Base-by-base conservation (phyloP, 148 eudicot genomes). In the Heliosperma pusillum region DNA sequence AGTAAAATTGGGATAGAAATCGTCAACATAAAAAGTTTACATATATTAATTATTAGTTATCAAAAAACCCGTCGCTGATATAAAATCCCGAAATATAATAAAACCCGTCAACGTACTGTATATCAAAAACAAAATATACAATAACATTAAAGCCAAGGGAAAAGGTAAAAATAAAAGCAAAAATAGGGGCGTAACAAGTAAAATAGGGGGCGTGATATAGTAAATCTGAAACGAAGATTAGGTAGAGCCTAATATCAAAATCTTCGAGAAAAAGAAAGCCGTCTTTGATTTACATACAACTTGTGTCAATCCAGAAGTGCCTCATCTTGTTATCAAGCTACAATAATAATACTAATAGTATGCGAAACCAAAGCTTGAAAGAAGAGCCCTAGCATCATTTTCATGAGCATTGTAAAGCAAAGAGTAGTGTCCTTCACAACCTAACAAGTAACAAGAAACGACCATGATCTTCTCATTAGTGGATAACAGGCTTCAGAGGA, bases 401-500 rank as follows among this genome's bases (percentile, higher is more conserved):
- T 62, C 66, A 62, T 62, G 53, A 19, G 75, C 70, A 52, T 15
- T 33, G 53, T 69, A 33, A 66, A 30, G 17, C 55, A 56, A 56
- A 70, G 72, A 30, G 20, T 59, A 52, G 29, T 52, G 62, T 53
- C 21, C 66, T 15, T 59, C 58, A 47, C 33, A 74, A 30, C 69
- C 25, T 33, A 60, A 4, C 45, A 21, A 24, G 57, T 24, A 22
- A 67, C 25, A 45, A 33, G 16, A 47, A 47, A 10, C 16, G 3
- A 47, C 7, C 27, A 11, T 22, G 7, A 30, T 67, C 52, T 40
- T 56, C 12, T 77, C 75, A 73, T 87, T 76, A 90, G 74, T 90
- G 93, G 76, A 92, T 87, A 72, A 92, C 88, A 61, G 91, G 91
- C 88, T 88, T 92, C 82, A 88, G 73, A 69, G 93, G 95, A 83